Evolutionary conservation across 257 asterid genomes (phyloP).

Genomic region (Mentha longifolia): DNA sequence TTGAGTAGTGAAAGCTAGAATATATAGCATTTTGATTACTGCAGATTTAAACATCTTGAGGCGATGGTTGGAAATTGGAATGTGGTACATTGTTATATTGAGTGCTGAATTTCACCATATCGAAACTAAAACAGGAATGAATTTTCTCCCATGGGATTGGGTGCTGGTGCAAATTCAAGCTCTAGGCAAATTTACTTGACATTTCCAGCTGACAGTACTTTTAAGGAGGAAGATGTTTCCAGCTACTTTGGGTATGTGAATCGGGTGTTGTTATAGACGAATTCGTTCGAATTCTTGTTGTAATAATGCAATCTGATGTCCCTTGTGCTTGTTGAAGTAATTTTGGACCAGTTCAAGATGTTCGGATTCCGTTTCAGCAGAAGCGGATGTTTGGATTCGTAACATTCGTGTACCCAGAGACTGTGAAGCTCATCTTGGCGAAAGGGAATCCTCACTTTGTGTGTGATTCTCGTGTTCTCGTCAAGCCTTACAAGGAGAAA

Average conservation of each 20-base stretch:
- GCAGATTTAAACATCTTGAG: not conserved
- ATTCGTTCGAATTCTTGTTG: not conserved
- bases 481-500: constrained; percentile 97
- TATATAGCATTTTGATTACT: not conserved
- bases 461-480: constrained; percentile 98
- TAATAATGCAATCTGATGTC: constrained; percentile 19
- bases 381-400: constrained; percentile 98
- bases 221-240: constrained; percentile 96
- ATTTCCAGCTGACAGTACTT: constrained; percentile 94
- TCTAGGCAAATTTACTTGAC: constrained; percentile 91
- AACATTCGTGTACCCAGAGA: constrained; percentile 79
- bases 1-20: not conserved
- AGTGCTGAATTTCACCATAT: constrained; percentile 40
- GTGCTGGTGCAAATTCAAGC: constrained; percentile 54
- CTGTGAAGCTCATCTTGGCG: constrained; percentile 88
- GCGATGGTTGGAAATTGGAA: not conserved
- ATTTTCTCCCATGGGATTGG: constrained; percentile 58
- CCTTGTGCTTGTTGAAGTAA: constrained; percentile 45
- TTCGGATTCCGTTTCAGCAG: constrained; percentile 97
- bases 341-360: constrained; percentile 98
- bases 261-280: not conserved
- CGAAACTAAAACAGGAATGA: constrained; percentile 49
- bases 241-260: constrained; percentile 71
- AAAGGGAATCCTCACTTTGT: constrained; percentile 99
- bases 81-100: constrained; percentile 33